phyloP scores from a whole-genome alignment of 768 basidiomycete genomes.

The Omphalotus guepiniiformis region DNA sequence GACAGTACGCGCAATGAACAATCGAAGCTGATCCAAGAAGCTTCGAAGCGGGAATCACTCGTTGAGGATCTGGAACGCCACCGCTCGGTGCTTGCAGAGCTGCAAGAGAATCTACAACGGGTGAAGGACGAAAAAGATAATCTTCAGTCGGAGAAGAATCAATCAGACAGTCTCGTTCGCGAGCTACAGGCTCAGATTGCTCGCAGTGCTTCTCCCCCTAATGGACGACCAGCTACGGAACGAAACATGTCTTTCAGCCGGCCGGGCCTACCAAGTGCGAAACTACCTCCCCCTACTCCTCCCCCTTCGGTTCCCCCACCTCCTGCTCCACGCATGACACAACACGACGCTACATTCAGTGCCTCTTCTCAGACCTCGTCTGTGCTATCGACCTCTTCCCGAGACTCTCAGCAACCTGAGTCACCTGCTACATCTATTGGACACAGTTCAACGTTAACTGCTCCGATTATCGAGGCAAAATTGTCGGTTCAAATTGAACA shows the following conservation, averaged over 20 bases:
- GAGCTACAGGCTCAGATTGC: constrained; percentile 75
- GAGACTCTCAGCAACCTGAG: constrained; percentile 58
- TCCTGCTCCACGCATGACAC: constrained; percentile 55
- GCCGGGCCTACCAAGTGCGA: constrained; percentile 60
- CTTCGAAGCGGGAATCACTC: constrained; percentile 70
- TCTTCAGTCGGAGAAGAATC: constrained; percentile 67
- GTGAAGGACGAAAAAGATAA: constrained; percentile 81
- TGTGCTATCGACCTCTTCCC: constrained; percentile 55
- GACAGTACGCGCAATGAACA: constrained; percentile 55
- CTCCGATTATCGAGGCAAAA: constrained; percentile 50
- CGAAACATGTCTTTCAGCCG: constrained; percentile 54
- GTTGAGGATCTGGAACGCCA: constrained; percentile 74
- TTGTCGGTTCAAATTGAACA: constrained; percentile 58
- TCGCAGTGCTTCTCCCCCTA: constrained; percentile 56
- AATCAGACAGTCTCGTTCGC: constrained; percentile 63
- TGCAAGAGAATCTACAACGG: constrained; percentile 73
- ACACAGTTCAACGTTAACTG: constrained; percentile 35
- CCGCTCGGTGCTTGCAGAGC: constrained; percentile 69
- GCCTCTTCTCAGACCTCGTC: constrained; percentile 54
- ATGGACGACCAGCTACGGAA: constrained; percentile 46
- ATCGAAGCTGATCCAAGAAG: constrained; percentile 61
- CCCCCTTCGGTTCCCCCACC: constrained; percentile 86
- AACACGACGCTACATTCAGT: constrained; percentile 47
- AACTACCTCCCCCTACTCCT: constrained; percentile 84
- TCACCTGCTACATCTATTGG: constrained; percentile 56